Evolutionary conservation across 495 filamentous ascomycete genomes (phyloP), one percentile per base, ranked within the genome.

Genomic region (Terfezia boudieri): DNA sequence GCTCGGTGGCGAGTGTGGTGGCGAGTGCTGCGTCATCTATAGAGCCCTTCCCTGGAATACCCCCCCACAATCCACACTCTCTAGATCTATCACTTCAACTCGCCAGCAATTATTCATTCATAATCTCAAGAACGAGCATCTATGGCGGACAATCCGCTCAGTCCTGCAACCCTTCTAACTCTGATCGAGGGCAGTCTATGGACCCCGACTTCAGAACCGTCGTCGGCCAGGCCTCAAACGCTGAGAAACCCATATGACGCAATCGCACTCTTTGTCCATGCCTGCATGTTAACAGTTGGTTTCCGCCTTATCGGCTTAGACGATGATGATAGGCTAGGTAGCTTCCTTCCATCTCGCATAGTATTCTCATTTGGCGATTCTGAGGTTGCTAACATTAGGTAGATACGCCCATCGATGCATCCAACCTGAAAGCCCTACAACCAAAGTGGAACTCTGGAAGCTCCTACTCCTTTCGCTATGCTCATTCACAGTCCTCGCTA

Each of bases 401-500:
- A 80, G 76, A 76, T 63, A 61, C 67, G 49, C 63, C 68, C 5
- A 72, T 75, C 57, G 71, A 76, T 41, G 60, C 66, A 50, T 58
- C 67, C 23, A 68, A 8, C 62, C 68, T 20, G 49, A 3, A 61
- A 63, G 72, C 79, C n/a, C 75, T 98, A 14, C 37, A 49, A 5
- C 12, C 36, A 55, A 63, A 63, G 38, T 71, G 68, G 68, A 69
- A 65, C n/a, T 56, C 56, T 2, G 57, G 64, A n/a, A 64, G 59
- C 3, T 60, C 58, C 32, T 68, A 67, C 43, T 59, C 58, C 14
- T 71, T 98, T 67, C 78, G 89, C 53, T 98, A 96, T 70, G 76
- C 80, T 2, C 92, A 94, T 62, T 68, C 76, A n/a, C 85, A 95
- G 65, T 92, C 86, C 0, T 77, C 87, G 12, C 83, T 90, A 72